Percentiles rank a stretch among this genome's conserved stretches.
These are phyloP conservation scores for Ophiostoma tasmaniense DNA, from an alignment of 2,329 filamentous ascomycete genomes.

Conservation along the genomic window DNA sequence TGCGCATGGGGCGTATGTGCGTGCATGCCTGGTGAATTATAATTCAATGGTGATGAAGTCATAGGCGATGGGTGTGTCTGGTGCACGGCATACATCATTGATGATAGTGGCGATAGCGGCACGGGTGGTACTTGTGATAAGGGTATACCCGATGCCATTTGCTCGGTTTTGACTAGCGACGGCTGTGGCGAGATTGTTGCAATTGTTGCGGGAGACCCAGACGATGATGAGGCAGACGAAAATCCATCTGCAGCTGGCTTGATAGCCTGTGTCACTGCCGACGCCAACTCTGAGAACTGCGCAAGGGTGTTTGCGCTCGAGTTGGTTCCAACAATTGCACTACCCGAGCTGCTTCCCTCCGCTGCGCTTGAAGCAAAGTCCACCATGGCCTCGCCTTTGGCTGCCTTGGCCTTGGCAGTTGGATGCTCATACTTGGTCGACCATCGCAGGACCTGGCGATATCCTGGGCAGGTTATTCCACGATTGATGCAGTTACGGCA, in stretches of 20 bases:
- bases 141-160: background rate
- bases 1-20: background rate
- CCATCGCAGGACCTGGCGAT: conserved; percentile 31
- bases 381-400: background rate
- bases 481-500: conserved; percentile 27
- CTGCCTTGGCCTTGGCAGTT: background rate
- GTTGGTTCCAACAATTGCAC: background rate
- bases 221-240: background rate
- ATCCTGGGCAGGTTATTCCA: conserved; percentile 27
- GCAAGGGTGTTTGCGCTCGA: background rate
- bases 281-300: conserved; percentile 15
- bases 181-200: background rate
- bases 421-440: conserved; percentile 34
- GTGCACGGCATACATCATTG: background rate
- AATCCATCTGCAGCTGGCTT: background rate
- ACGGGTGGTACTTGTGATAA: conserved; percentile 2
- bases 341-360: too few relatives aligned
- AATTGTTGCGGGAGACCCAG: background rate
- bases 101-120: background rate
- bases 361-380: background rate
- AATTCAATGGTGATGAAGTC: background rate
- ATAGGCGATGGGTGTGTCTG: background rate
- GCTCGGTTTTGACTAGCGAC: background rate
- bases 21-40: background rate
- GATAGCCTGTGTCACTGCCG: conserved; percentile 14